Conservation (phyloP, 371 early-diverging fungal species). For the Lichtheimia ramosa region DNA sequence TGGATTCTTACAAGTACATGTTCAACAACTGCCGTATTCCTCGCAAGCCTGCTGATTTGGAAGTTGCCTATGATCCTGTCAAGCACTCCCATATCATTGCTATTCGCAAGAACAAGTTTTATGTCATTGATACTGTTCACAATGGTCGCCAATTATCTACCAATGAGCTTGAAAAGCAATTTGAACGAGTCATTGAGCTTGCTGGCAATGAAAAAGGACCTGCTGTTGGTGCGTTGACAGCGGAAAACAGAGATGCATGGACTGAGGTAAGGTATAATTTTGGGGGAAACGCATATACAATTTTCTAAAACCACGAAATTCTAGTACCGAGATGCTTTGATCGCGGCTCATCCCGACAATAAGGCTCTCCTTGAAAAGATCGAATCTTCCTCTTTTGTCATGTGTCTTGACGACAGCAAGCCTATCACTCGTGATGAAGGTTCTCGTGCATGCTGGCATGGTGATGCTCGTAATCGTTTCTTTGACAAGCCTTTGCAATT, state of each 20-base stretch:
- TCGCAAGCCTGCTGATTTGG: slow-evolving; percentile 79
- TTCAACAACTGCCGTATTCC: slow-evolving; percentile 96
- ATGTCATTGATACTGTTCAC: slow-evolving; percentile 68
- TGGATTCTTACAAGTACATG: slow-evolving; percentile 92
- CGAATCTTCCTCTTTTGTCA: slow-evolving; percentile 80
- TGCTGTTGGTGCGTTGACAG: slow-evolving; percentile 86
- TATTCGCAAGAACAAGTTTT: slow-evolving; percentile 91
- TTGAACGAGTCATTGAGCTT: slow-evolving; percentile 69
- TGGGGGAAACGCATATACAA: neutral
- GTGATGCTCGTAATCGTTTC: slow-evolving; percentile 92
- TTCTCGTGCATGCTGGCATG: slow-evolving; percentile 86
- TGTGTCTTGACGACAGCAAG: slow-evolving; percentile 84
- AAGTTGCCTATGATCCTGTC: slow-evolving; percentile 71
- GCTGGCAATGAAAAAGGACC: slow-evolving; percentile 76
- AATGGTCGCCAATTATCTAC: slow-evolving; percentile 82
- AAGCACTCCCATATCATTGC: slow-evolving; percentile 84
- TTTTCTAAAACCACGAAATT: neutral
- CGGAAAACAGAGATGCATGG: slow-evolving; percentile 94
- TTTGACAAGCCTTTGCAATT: slow-evolving; percentile 94
- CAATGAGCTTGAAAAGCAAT: slow-evolving; percentile 80
- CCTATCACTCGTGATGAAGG: slow-evolving; percentile 87
- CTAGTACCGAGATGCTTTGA: slow-evolving; percentile 60
- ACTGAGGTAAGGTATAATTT: slow-evolving; percentile 63
- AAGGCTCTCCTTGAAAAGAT: slow-evolving; percentile 72
- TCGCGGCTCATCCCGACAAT: slow-evolving; percentile 70